These are phyloP conservation scores for Colletotrichum godetiae DNA, from an alignment of 2,329 filamentous ascomycete species.

Conservation along the genomic window DNA sequence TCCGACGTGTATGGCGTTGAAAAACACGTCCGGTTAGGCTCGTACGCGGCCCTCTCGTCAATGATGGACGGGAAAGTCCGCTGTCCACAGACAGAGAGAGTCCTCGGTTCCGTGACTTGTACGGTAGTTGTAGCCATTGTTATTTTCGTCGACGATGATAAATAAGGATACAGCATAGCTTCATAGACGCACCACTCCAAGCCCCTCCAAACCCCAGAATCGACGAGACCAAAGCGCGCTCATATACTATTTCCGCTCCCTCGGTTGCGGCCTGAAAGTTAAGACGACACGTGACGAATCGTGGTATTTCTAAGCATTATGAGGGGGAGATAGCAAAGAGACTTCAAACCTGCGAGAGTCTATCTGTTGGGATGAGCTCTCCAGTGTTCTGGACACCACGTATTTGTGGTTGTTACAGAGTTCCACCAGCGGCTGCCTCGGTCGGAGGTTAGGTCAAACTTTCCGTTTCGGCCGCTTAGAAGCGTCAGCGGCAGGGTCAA, in stretches of 20 bases:
- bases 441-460: slow-evolving; percentile 1
- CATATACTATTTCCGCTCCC: slow-evolving; percentile 10
- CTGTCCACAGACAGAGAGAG: not conserved
- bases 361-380: not conserved
- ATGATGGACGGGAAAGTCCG: slow-evolving; percentile 52
- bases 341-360: not conserved
- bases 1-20: slow-evolving; percentile 47
- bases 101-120: not conserved
- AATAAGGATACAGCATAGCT: not conserved
- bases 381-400: not conserved
- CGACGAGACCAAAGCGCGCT: not conserved
- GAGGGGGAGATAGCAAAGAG: not conserved
- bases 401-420: slow-evolving; percentile 6
- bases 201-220: too few species aligned
- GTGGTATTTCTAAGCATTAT: slow-evolving; percentile 25
- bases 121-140: slow-evolving; percentile 17
- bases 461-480: not conserved
- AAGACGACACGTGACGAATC: slow-evolving; percentile 23
- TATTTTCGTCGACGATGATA: not conserved
- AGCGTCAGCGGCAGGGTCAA: not conserved
- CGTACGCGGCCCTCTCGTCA: slow-evolving; percentile 48
- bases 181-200: not conserved
- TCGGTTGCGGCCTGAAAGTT: slow-evolving; percentile 1
- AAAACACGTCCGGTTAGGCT: slow-evolving; percentile 48
- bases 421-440: slow-evolving; percentile 6